These are phyloP conservation scores for Castanospermum australe DNA, from an alignment of 306 rosid genomes.

Conservation along the genomic window DNA sequence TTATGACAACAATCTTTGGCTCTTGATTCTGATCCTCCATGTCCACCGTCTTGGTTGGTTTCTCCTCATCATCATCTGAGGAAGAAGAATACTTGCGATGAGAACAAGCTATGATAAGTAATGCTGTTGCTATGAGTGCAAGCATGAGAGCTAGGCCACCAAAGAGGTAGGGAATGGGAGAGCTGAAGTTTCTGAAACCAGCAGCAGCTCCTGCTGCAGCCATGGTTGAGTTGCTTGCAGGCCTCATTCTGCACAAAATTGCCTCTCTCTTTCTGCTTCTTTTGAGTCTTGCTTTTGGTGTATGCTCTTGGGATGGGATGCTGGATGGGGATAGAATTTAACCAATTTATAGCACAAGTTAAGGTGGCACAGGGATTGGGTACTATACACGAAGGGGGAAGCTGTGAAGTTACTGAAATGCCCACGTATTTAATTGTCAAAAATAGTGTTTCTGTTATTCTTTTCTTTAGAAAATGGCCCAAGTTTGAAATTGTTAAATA, in stretches of 20 bases:
- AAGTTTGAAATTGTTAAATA: background rate
- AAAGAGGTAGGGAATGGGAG: constrained; percentile 74
- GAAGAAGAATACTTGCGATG: constrained; percentile 3
- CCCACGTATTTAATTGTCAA: background rate
- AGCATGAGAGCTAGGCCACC: constrained; percentile 59
- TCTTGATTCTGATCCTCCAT: constrained; percentile 23
- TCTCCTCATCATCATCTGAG: constrained; percentile 21
- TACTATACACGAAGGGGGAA: background rate
- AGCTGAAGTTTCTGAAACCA: constrained; percentile 40
- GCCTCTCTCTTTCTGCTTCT: background rate
- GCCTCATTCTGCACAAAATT: constrained; percentile 31
- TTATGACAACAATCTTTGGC: constrained; percentile 63
- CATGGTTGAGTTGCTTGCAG: constrained; percentile 26
- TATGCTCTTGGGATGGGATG: background rate
- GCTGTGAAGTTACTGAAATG: background rate
- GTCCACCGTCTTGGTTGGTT: constrained; percentile 14
- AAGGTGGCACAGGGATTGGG: background rate
- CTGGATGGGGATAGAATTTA: background rate
- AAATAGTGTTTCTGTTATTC: background rate
- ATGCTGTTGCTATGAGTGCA: constrained; percentile 46
- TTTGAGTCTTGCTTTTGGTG: background rate
- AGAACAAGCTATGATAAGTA: constrained; percentile 60
- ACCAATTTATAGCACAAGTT: constrained; percentile 18
- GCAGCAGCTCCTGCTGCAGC: constrained; percentile 14
- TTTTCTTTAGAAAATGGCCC: background rate